Conservation (phyloP, 495 filamentous ascomycete species). For the Penicillium manginii region DNA sequence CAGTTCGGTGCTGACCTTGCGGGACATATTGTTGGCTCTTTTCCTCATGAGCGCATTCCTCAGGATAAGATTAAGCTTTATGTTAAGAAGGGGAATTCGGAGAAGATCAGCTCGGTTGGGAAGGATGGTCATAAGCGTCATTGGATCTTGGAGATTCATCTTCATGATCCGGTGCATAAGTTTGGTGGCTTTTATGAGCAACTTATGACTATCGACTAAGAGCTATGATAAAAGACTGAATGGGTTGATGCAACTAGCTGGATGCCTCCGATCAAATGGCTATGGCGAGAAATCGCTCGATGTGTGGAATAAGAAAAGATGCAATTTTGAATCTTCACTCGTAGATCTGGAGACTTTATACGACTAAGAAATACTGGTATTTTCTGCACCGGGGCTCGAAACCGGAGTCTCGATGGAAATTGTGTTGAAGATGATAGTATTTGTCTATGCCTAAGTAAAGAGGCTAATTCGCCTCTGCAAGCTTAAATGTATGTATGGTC, state of each 20-base stretch:
- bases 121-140: constrained; percentile 47
- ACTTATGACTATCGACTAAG: constrained; percentile 42
- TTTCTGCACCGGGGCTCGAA: too few relatives aligned
- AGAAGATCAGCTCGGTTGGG: constrained; percentile 38
- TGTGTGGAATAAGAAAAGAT: too few relatives aligned
- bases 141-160: constrained; percentile 58
- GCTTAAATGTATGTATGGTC: constrained; percentile 31
- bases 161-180: constrained; percentile 39
- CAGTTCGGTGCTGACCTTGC: constrained; percentile 48
- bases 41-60: constrained; percentile 55
- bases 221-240: neutral
- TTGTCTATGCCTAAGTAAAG: constrained; percentile 4
- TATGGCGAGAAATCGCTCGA: too few relatives aligned
- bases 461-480: constrained; percentile 15
- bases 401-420: too few relatives aligned
- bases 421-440: too few relatives aligned
- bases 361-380: too few relatives aligned
- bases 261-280: too few relatives aligned
- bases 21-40: constrained; percentile 47
- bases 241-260: too few relatives aligned
- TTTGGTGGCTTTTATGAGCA: constrained; percentile 50
- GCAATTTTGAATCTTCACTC: too few relatives aligned
- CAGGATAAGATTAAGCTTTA: constrained; percentile 46
- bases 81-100: constrained; percentile 45
- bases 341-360: too few relatives aligned